phyloP scores from a whole-genome alignment of 148 eudicot genomes.

The Pouteria glomerata region DNA sequence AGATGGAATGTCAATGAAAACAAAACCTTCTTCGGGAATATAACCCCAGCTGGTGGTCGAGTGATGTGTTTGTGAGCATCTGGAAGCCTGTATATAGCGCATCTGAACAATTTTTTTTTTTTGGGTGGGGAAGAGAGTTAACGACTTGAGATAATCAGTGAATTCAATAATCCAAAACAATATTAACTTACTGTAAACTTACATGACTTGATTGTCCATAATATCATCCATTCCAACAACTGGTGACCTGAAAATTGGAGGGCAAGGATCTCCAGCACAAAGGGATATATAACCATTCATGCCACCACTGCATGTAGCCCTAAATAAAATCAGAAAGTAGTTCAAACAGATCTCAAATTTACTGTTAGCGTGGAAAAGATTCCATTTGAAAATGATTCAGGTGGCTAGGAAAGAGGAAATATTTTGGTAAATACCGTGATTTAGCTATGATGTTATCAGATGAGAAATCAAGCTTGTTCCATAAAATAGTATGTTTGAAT shows the following conservation, averaged over 20 bases:
- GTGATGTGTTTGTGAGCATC: conserved; percentile 76
- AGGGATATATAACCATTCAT: conserved; percentile 94
- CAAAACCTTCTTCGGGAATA: conserved; percentile 65
- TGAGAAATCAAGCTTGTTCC: not conserved
- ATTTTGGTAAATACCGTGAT: not conserved
- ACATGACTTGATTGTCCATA: conserved; percentile 89
- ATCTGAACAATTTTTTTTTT: conserved; percentile 60
- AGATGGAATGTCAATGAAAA: no score
- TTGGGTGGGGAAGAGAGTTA: not conserved
- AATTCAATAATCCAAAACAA: not conserved
- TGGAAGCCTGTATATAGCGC: conserved; percentile 84
- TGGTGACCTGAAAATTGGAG: conserved; percentile 86
- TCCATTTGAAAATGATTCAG: no score
- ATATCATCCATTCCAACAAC: conserved; percentile 78
- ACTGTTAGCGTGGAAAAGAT: not conserved
- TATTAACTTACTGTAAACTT: conserved; percentile 19
- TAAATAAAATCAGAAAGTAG: conserved; percentile 35
- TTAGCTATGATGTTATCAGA: not conserved
- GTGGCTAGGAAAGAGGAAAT: no score
- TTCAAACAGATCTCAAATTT: conserved; percentile 6
- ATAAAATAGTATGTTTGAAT: no score
- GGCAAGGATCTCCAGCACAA: conserved; percentile 93
- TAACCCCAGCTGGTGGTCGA: conserved; percentile 70
- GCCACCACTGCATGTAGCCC: conserved; percentile 78
- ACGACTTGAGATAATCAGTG: not conserved